Evolutionary conservation across 345 rosid genomes (phyloP).

Genomic region (Rhodamnia rubescens): DNA sequence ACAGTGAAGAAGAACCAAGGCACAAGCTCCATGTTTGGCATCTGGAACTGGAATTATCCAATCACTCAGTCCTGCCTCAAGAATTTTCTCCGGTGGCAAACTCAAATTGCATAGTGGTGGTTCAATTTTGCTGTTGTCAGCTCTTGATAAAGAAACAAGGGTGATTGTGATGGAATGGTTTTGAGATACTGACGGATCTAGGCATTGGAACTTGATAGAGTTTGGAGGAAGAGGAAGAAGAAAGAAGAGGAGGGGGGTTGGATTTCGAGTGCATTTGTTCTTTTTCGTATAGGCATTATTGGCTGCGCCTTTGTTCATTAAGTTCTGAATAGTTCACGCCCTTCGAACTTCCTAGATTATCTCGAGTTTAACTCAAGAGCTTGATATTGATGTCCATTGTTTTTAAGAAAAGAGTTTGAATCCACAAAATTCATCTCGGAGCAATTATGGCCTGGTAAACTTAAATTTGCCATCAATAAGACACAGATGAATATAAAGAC

Average conservation of each 20-base stretch:
- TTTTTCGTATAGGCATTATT: background rate
- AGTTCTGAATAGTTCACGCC: background rate
- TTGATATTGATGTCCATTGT: background rate
- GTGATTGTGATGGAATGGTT: background rate
- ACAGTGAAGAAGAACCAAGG: background rate
- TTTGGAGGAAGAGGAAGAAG: background rate
- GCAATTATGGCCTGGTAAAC: background rate
- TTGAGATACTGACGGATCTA: background rate
- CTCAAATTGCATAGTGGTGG: background rate
- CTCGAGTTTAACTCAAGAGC: background rate
- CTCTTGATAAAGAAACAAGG: background rate
- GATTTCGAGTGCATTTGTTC: background rate
- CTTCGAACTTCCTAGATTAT: background rate
- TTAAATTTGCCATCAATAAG: background rate
- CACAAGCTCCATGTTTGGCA: background rate
- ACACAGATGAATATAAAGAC: background rate
- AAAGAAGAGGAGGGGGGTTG: accelerated
- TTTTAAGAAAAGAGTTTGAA: background rate
- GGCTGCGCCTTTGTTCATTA: background rate
- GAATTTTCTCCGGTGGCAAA: background rate
- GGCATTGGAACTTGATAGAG: background rate
- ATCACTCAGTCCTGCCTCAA: background rate
- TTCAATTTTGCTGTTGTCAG: background rate
- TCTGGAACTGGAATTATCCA: background rate
- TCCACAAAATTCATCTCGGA: background rate